phyloP scores from a whole-genome alignment of 1,139 yeast genomes.

The Nakaseomyces glabratus region DNA sequence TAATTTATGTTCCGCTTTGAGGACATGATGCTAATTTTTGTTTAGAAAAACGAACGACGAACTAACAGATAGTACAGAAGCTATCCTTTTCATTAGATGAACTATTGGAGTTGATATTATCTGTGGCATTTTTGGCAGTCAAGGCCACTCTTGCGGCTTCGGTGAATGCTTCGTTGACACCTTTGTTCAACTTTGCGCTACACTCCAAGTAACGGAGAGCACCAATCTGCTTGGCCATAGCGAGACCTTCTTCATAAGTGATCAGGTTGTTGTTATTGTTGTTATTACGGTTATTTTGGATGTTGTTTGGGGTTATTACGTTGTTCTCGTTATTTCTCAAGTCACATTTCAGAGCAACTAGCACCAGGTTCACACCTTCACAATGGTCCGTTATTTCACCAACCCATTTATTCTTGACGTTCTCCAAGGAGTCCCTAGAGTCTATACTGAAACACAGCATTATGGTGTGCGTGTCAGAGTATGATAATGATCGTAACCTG shows the following conservation, averaged over 20 bases:
- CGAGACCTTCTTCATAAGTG: constrained; percentile 72
- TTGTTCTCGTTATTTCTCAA: constrained; percentile 46
- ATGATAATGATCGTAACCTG: constrained; percentile 77
- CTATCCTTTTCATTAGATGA: constrained; percentile 5
- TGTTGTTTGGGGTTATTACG: constrained; percentile 28
- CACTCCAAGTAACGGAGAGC: constrained; percentile 85
- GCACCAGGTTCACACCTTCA: constrained; percentile 87
- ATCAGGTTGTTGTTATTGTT: constrained; percentile 43
- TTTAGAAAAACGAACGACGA: no score
- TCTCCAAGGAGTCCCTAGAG: constrained; percentile 87
- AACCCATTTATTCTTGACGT: constrained; percentile 93
- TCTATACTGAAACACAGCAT: constrained; percentile 95
- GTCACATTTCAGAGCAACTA: constrained; percentile 93
- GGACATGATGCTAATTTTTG: no score
- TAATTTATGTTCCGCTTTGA: no score
- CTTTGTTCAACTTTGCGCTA: constrained; percentile 87
- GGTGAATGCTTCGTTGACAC: constrained; percentile 93
- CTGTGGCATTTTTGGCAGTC: constrained; percentile 35
- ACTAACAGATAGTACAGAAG: constrained; percentile 2
- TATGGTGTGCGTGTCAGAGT: constrained; percentile 92
- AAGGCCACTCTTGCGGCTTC: constrained; percentile 96
- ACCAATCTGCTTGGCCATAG: constrained; percentile 78
- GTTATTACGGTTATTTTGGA: constrained; percentile 24
- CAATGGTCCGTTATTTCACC: constrained; percentile 95
- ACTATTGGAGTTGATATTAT: background rate